Evolutionary conservation across 441 rosid species (phyloP).

Genomic region (Brassica balearica): DNA sequence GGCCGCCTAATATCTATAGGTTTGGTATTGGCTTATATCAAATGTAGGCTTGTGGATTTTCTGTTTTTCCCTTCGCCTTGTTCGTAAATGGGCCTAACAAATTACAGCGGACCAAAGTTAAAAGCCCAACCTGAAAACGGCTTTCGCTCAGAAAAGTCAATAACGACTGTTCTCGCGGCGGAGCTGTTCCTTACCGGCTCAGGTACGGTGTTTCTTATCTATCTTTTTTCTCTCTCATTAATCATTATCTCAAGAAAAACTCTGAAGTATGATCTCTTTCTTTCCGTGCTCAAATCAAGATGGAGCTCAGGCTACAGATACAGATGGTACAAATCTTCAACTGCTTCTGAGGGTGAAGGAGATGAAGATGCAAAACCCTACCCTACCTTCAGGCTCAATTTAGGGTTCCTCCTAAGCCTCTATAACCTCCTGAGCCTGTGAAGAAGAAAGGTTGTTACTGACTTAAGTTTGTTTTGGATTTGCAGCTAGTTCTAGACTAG

Average conservation of each 20-base stretch:
- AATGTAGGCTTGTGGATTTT: background rate
- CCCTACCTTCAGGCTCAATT: too few species aligned
- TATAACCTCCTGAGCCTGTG: too few species aligned
- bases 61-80: background rate
- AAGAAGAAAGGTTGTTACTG: slow-evolving; percentile 31
- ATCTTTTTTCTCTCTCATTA: background rate
- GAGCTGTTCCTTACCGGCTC: slow-evolving; percentile 20
- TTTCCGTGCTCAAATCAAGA: slow-evolving; percentile 75
- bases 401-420: too few species aligned
- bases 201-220: slow-evolving; percentile 29
- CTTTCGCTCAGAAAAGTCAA: background rate
- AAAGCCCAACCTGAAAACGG: slow-evolving; percentile 4
- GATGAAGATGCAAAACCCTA: too few species aligned
- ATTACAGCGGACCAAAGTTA: background rate
- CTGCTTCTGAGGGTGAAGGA: background rate
- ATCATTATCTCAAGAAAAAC: background rate
- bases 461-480: slow-evolving; percentile 42
- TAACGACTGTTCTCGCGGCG: slow-evolving; percentile 1
- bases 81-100: background rate
- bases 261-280: background rate
- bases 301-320: slow-evolving; percentile 48
- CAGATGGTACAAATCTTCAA: slow-evolving; percentile 49
- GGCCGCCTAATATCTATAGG: too few species aligned
- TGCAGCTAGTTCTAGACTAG: slow-evolving; percentile 39
- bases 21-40: too few species aligned